Conservation (phyloP, 2,329 filamentous ascomycete genomes). For the Raffaelea albimanens region DNA sequence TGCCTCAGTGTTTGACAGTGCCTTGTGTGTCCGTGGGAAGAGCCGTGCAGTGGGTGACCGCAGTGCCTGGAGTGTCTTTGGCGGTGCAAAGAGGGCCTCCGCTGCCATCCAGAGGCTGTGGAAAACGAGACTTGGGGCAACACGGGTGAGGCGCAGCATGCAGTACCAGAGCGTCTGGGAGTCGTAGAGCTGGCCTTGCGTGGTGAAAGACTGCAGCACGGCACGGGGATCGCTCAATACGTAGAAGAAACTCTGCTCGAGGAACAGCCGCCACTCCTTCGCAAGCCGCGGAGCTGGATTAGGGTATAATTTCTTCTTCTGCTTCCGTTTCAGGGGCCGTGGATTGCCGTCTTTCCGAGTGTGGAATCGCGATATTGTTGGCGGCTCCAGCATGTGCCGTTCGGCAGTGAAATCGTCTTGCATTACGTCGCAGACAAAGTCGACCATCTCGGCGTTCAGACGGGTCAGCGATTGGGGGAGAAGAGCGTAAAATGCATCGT, state of each 20-base stretch:
- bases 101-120: conserved; percentile 57
- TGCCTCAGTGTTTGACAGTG: conserved; percentile 38
- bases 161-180: conserved; percentile 55
- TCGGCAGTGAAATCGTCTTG: conserved; percentile 47
- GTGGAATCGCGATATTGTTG: conserved; percentile 21
- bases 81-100: conserved; percentile 47
- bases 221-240: conserved; percentile 49
- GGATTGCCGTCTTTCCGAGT: conserved; percentile 17
- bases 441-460: conserved; percentile 45
- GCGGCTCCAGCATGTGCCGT: conserved; percentile 34
- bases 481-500: conserved; percentile 22
- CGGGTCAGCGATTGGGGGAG: conserved; percentile 48
- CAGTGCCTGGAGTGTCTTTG: conserved; percentile 31
- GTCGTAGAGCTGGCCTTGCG: conserved; percentile 42
- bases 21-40: conserved; percentile 23
- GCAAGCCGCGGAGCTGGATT: conserved; percentile 20
- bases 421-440: conserved; percentile 52
- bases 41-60: conserved; percentile 27
- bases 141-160: conserved; percentile 49
- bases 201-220: conserved; percentile 47
- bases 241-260: conserved; percentile 55
- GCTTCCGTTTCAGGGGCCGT: conserved; percentile 25
- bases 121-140: conserved; percentile 48
- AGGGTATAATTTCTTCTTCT: conserved; percentile 13
- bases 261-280: conserved; percentile 49